Evolutionary conservation across 176 grass and related monocot genomes (phyloP), one percentile per base, ranked within the genome.

Genomic region (Zoysia japonica): DNA sequence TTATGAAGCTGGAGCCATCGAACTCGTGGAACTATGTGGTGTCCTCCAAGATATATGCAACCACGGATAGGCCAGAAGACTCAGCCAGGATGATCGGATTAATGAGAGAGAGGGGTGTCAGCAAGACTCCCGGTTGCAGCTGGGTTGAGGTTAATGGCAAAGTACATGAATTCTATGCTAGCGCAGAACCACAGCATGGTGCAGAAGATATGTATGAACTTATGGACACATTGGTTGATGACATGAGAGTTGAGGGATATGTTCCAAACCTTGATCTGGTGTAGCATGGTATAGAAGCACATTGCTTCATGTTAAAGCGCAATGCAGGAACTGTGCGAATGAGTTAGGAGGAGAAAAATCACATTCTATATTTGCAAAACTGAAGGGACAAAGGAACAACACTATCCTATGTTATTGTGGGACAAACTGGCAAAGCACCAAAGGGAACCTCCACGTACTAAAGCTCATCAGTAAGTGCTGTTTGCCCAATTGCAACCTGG

Each of bases 1-100:
- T 97, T 78, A 85, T 94, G 76, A 81, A 90, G 79, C 50, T 94
- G 9, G 94, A 97, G 73, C 94, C 91, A 53, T 78, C 77, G 46
- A 97, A 94, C 64, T 94, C 91, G 0, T 89, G 85, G 89, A 97
- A 97, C 77, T 94, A 97, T 12, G 59, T 97, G 55, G 87, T 93
- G 20, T 97, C 91, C 3, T 97, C 94, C 51, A 94, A 91, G 84
- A 88, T 97, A 72, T 97, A 92, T 19, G 85, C 85, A 81, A 80
- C 39, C 62, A 94, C 77, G 3, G 87, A 92, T 54, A 90, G 79
- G 75, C 84, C 86, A 52, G 80, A 97, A 50, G 94, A 97, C 43
- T 94, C 89, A 14, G 91, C 94, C 14, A 84, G 77, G 84, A 97
- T 97, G 82, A 88, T 81, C 67, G 85, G 80, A 36, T 59, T 94